These are phyloP conservation scores for Neonectria neomacrospora DNA, from an alignment of 2,329 filamentous ascomycete species.

Conservation along the genomic window DNA sequence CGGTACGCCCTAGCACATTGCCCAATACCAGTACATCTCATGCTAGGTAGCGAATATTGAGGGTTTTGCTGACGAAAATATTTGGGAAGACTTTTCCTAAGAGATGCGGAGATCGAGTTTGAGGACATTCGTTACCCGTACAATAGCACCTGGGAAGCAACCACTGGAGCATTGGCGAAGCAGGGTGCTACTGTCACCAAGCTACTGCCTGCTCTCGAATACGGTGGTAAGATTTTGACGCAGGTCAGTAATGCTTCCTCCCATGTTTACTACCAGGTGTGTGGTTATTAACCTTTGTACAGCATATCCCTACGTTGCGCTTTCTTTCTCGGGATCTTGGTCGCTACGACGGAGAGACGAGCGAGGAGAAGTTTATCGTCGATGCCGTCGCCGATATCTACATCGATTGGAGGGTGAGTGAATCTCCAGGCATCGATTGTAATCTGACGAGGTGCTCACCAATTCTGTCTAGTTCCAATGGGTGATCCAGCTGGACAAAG, in stretches of 20 bases:
- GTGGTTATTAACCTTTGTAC: neutral
- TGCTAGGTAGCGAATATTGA: too few relatives aligned
- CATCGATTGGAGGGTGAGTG: constrained; percentile 53
- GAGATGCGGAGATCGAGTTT: constrained; percentile 32
- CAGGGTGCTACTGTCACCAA: constrained; percentile 46
- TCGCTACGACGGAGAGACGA: constrained; percentile 51
- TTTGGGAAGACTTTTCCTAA: constrained; percentile 31
- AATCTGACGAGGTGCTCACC: neutral
- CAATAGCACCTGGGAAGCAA: constrained; percentile 27
- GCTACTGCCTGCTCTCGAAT: constrained; percentile 50
- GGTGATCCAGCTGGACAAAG: constrained; percentile 43
- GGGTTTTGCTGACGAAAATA: neutral
- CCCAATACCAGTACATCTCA: neutral
- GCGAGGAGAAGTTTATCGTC: constrained; percentile 50
- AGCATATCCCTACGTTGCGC: constrained; percentile 46
- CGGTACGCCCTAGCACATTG: constrained; percentile 27
- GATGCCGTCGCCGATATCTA: constrained; percentile 53
- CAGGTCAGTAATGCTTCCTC: constrained; percentile 20
- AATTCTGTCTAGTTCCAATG: constrained; percentile 28
- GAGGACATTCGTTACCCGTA: constrained; percentile 34
- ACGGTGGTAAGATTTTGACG: constrained; percentile 46
- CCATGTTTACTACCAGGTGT: neutral
- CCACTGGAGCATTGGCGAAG: constrained; percentile 43
- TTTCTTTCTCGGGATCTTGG: constrained; percentile 50
- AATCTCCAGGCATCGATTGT: too few relatives aligned